Percentiles rank a stretch among this genome's conserved stretches.
phyloP scores from a whole-genome alignment of 768 basidiomycete species.

The Mycena sanguinolenta region DNA sequence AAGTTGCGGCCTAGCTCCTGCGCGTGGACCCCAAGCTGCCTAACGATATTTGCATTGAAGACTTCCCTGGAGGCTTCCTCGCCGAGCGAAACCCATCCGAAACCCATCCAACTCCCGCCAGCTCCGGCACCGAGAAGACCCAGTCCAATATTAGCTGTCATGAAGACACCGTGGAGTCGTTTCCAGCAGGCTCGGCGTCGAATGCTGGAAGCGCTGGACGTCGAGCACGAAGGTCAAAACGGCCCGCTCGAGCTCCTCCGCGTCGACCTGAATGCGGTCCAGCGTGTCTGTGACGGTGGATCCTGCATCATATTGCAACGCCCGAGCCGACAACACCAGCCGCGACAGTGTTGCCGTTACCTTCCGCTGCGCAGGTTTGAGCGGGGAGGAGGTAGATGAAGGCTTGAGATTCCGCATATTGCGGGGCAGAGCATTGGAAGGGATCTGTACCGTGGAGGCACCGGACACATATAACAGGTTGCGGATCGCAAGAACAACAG shows the following conservation, averaged over 20 bases:
- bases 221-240: constrained; percentile 77
- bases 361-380: constrained; percentile 87
- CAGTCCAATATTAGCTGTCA: constrained; percentile 74
- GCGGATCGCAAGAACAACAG: constrained; percentile 79
- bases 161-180: constrained; percentile 73
- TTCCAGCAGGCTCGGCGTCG: constrained; percentile 52
- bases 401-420: constrained; percentile 61
- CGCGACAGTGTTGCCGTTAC: constrained; percentile 92
- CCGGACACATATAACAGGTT: constrained; percentile 80
- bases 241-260: constrained; percentile 81
- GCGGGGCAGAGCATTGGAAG: constrained; percentile 64
- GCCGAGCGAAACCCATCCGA: constrained; percentile 79
- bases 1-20: constrained; percentile 66
- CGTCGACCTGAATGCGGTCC: constrained; percentile 80
- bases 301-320: constrained; percentile 86
- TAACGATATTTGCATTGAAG: constrained; percentile 65
- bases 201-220: constrained; percentile 70
- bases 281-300: constrained; percentile 72
- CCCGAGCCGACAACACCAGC: constrained; percentile 91
- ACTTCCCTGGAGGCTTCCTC: constrained; percentile 61
- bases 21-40: constrained; percentile 64
- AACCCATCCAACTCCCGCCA: constrained; percentile 85
- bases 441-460: constrained; percentile 71
- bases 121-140: constrained; percentile 86
- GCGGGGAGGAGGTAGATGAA: constrained; percentile 61